Conservation (phyloP, 202 grass and related monocot genomes). For the Saccharum hybrid region DNA sequence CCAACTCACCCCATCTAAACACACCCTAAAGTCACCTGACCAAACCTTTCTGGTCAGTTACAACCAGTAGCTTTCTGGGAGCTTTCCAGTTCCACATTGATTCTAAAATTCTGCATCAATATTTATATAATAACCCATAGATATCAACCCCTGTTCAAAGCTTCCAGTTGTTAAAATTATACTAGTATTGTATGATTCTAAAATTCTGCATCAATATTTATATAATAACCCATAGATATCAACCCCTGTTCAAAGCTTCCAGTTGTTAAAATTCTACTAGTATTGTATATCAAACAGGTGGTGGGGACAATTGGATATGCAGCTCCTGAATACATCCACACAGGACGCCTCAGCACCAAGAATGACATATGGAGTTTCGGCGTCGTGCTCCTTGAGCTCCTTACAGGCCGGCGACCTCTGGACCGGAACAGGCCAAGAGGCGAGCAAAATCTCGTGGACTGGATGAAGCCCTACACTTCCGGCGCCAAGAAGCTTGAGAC, state of each 20-base stretch:
- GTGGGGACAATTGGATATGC: conserved; percentile 92
- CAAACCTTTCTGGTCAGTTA: conserved; percentile 27
- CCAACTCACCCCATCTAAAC: too few species aligned
- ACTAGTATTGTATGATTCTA: too few species aligned
- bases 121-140: too few species aligned
- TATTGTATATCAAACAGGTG: conserved; percentile 60
- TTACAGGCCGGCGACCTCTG: conserved; percentile 80
- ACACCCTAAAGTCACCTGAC: conserved; percentile 8
- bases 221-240: neutral
- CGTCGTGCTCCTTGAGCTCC: conserved; percentile 79
- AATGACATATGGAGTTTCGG: conserved; percentile 94
- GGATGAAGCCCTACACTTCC: conserved; percentile 73
- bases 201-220: conserved; percentile 23
- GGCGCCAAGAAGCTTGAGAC: conserved; percentile 66
- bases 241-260: neutral
- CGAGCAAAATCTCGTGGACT: conserved; percentile 83
- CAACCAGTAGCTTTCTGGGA: conserved; percentile 34
- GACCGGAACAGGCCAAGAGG: conserved; percentile 78
- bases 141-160: too few species aligned
- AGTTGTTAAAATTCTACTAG: neutral
- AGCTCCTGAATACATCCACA: conserved; percentile 95
- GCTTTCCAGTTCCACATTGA: conserved; percentile 38
- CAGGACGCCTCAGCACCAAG: conserved; percentile 81
- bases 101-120: too few species aligned
- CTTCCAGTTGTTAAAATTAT: too few species aligned